A percentile compares a stretch with the other conserved stretches of the same genome.
phyloP scores from a whole-genome alignment of 1,284 basidiomycete genomes.

The Leccinum idahoense region DNA sequence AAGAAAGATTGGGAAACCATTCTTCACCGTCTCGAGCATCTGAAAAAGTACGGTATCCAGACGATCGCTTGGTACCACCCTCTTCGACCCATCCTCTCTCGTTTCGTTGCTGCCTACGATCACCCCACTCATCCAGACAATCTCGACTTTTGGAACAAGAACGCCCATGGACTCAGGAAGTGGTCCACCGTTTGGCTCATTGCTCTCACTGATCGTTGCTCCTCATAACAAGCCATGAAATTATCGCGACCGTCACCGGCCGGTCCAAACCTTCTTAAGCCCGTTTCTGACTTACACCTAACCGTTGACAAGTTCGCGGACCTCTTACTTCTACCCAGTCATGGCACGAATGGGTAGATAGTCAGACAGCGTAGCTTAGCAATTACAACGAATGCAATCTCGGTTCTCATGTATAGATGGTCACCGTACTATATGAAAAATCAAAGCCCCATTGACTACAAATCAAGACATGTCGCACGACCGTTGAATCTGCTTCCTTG shows the following conservation, averaged over 20 bases:
- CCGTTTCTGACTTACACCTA: background rate
- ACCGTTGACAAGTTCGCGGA: background rate
- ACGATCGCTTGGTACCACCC: slow-evolving; percentile 34
- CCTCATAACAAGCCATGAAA: no score
- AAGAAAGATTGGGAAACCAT: slow-evolving; percentile 34
- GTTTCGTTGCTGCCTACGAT: slow-evolving; percentile 35
- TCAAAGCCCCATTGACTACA: no score
- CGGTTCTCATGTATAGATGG: no score
- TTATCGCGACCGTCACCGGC: background rate
- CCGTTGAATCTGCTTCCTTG: no score
- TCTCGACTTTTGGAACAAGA: slow-evolving; percentile 35
- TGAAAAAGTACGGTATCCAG: slow-evolving; percentile 34
- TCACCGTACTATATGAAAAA: no score
- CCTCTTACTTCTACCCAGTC: background rate
- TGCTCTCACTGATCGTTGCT: no score
- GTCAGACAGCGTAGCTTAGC: no score
- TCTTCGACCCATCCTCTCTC: slow-evolving; percentile 35
- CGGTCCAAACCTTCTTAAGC: background rate
- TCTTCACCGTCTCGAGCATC: slow-evolving; percentile 31
- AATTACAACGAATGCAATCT: no score
- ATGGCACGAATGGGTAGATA: no score
- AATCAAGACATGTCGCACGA: no score
- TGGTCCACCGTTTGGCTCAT: slow-evolving; percentile 13
- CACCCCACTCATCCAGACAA: slow-evolving; percentile 24
- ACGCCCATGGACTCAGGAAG: slow-evolving; percentile 26